phyloP scores from a whole-genome alignment of 352 stramenopile species.

The Globisporangium solare region DNA sequence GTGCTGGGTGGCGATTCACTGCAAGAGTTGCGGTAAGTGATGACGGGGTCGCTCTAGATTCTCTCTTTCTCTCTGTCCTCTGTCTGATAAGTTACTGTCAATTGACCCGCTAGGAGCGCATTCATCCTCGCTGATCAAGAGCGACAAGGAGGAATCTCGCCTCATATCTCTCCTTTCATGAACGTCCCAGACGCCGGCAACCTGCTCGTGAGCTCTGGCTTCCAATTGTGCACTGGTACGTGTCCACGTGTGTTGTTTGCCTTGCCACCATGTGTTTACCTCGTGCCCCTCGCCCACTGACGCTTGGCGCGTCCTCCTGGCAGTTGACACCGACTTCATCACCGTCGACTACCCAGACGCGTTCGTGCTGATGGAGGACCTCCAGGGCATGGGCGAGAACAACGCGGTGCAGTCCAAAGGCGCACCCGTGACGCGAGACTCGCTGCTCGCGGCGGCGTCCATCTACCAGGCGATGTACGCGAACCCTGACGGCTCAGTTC shows the following conservation, averaged over 20 bases:
- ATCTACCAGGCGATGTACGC: constrained; percentile 95
- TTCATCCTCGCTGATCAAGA: constrained; percentile 95
- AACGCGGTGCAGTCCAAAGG: constrained; percentile 80
- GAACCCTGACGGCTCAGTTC: constrained; percentile 82
- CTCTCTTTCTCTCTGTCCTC: neutral
- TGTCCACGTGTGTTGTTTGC: neutral
- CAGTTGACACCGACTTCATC: constrained; percentile 96
- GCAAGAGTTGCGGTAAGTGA: constrained; percentile 88
- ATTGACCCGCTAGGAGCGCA: constrained; percentile 49
- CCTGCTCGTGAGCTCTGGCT: constrained; percentile 90
- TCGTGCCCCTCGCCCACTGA: too few species aligned
- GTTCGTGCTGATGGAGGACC: constrained; percentile 95
- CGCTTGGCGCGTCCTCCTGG: neutral
- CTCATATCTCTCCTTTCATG: constrained; percentile 95
- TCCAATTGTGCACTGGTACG: constrained; percentile 90
- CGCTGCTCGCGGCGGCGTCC: constrained; percentile 90
- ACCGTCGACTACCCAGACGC: constrained; percentile 93
- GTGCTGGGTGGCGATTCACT: constrained; percentile 95
- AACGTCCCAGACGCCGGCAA: constrained; percentile 94
- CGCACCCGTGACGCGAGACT: constrained; percentile 81
- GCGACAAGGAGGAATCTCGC: constrained; percentile 91
- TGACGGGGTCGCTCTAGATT: constrained; percentile 3
- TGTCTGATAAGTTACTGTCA: neutral
- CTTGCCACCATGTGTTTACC: neutral
- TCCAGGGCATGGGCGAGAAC: constrained; percentile 95